Evolutionary conservation across 169 alveolate species (phyloP), one percentile per base, ranked within the genome.

Genomic region (Cryptosporidium ubiquitum): DNA sequence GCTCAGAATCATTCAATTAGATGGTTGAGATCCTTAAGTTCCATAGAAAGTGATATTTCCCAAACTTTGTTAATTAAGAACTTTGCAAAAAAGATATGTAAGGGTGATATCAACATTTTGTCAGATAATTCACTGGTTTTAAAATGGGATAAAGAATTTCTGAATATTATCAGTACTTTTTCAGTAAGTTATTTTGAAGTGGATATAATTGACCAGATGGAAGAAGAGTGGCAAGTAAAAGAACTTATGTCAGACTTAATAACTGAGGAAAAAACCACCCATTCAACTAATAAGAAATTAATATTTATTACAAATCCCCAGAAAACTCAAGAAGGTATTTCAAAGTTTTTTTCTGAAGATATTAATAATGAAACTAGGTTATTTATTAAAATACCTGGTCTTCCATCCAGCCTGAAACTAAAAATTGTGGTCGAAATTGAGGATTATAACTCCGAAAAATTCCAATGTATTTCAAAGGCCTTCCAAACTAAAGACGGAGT

Each of bases 1-100:
- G 75, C 58, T 29, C 73, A 64, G 14, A 69, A 79, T 31, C 64
- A 61, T 31, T 64, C 89, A 20, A n/a, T 79, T 14, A 79, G 68
- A 10, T 42, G 64, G 75, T 31, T 79, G 35, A 79, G 51, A 64
- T 79, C 74, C 10, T 26, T 61, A 40, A 61, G 61, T 18, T 37
- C 26, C 18, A 5, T 37, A 16, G 51, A 39, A 18, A 47, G 33
- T 7, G 33, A 18, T 9, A 57, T 58, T 37, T 20, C 33, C 9
- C 20, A 40, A 0, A 26, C 39, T 42, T n/a, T 12, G 10, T 7
- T 69, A 9, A 10, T 44, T 5, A 58, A 31, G 5, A 39, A 31
- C 60, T 37, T 73, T n/a, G 3, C 75, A 3, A 0, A 61, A 18
- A 64, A 26, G 44, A 35, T 79, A 26, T 79, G 89, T 23, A 60